These are phyloP conservation scores for Fusarium annulatum DNA, from an alignment of 2,329 filamentous ascomycete genomes.

Conservation along the genomic window DNA sequence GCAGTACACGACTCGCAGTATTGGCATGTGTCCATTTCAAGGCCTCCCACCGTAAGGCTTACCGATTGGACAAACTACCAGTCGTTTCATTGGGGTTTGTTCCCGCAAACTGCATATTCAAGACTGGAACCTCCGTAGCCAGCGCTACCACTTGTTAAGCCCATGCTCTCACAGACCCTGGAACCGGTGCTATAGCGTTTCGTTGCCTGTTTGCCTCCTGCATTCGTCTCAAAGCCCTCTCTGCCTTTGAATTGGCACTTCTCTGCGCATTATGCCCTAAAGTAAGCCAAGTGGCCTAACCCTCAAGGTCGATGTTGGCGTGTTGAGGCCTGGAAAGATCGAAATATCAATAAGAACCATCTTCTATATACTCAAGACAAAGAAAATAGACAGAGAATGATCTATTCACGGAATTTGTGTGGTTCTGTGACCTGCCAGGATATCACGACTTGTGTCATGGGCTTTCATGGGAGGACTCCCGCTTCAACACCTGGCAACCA, in stretches of 20 bases:
- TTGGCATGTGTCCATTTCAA: conserved; percentile 18
- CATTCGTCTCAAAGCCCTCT: conserved; percentile 10
- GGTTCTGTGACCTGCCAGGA: conserved; percentile 51
- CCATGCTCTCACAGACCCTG: not conserved
- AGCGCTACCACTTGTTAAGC: not conserved
- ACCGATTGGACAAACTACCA: conserved; percentile 27
- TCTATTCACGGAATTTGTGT: conserved; percentile 46
- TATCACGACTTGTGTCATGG: conserved; percentile 2
- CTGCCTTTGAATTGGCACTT: conserved; percentile 16
- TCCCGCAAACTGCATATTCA: conserved; percentile 16
- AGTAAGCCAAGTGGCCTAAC: conserved; percentile 27
- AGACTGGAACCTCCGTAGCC: conserved; percentile 11
- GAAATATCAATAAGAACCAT: conserved; percentile 32
- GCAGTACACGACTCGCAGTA: conserved; percentile 22
- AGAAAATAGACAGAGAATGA: conserved; percentile 15
- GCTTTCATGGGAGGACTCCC: conserved; percentile 23
- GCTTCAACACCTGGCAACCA: not conserved
- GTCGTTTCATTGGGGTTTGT: not conserved
- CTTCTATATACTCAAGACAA: not conserved
- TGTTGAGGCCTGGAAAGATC: conserved; percentile 50
- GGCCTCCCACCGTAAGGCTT: not conserved
- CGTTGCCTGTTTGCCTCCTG: conserved; percentile 10
- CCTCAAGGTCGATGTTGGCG: conserved; percentile 25
- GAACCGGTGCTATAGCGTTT: not conserved
- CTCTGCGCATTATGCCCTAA: not conserved